phyloP scores from a whole-genome alignment of 2,329 filamentous ascomycete species.

The Aspergillus novoparasiticus region DNA sequence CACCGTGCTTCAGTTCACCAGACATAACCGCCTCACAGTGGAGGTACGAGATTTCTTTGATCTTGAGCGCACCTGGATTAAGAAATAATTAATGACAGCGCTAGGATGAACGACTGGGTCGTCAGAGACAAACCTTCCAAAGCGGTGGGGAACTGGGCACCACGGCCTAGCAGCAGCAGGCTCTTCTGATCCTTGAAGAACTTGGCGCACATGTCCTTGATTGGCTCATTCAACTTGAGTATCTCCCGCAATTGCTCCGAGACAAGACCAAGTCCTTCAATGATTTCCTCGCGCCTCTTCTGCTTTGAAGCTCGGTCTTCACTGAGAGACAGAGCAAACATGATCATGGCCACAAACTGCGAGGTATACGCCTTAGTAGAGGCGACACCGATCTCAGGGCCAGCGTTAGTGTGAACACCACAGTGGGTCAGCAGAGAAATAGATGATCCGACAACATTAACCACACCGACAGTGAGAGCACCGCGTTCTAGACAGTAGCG shows the following conservation, averaged over 20 bases:
- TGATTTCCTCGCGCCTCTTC: constrained; percentile 89
- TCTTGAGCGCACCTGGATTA: constrained; percentile 78
- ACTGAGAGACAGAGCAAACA: constrained; percentile 95
- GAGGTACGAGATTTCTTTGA: constrained; percentile 99
- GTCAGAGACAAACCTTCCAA: constrained; percentile 67
- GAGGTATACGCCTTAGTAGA: constrained; percentile 99
- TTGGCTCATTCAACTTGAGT: constrained; percentile 84
- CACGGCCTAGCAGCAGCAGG: constrained; percentile 86
- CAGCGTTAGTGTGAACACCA: constrained; percentile 99
- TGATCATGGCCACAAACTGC: constrained; percentile 99
- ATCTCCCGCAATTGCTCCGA: constrained; percentile 92
- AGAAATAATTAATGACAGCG: neutral
- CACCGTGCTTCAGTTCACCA: constrained; percentile 98
- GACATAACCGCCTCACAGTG: constrained; percentile 99
- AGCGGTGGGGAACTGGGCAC: constrained; percentile 91
- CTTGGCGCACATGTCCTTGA: constrained; percentile 90
- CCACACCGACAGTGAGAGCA: constrained; percentile 94
- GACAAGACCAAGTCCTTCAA: constrained; percentile 85
- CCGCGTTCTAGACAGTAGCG: constrained; percentile 98
- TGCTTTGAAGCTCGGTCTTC: constrained; percentile 96
- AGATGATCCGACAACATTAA: constrained; percentile 97
- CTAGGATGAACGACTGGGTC: no score
- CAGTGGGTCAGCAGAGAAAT: constrained; percentile 99
- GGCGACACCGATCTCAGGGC: constrained; percentile 96
- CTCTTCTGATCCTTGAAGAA: constrained; percentile 95